Evolutionary conservation across 164 flowering plant genomes (phyloP), one percentile per base, ranked within the genome.

Genomic region (Taxillus chinensis): DNA sequence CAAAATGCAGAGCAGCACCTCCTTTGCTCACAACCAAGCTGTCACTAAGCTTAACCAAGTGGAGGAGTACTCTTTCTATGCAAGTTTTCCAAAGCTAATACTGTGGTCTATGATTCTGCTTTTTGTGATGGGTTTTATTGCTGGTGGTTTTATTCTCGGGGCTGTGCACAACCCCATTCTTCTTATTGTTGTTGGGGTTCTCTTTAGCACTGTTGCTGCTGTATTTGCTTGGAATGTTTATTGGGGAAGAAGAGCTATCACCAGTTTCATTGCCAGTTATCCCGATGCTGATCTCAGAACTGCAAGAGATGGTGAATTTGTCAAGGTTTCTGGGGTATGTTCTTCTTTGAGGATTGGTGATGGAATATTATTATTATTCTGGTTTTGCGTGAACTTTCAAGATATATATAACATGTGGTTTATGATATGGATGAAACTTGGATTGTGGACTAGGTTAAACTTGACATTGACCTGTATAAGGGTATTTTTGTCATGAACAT

Each of bases 301-400:
- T 77, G 97, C 98, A 9, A 93, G 77, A 55, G 84, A 90, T 79
- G 98, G 98, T 38, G 96, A 93, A 66, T 85, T 78, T 62, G 98
- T 93, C 65, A 93, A 93, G 67, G 88, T 93, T 68, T 86, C 98
- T 60, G 98, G 98, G 98, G 98, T 93, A 88, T 65, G 95, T 78
- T 39, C n/a, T 60, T 49, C 52, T 10, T 54, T 16, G 12, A 2
- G 39, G 9, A 52, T 7, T 62, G 46, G 60, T 50, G 7, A 45
- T 13, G 39, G 13, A 8, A 12, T 51, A 9, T 37, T 46, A 14
- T 38, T 3, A 27, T 39, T 45, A 27, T 55, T 14, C 48, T 51
- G 38, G 2, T 49, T 67, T 55, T 7, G 58, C 39, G 6, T 15
- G 52, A 1, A 4, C 13, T 9, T 7, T 49, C 46, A 43, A 43